Evolutionary conservation across 2,329 filamentous ascomycete genomes (phyloP).

Genomic region (Remersonia thermophila): DNA sequence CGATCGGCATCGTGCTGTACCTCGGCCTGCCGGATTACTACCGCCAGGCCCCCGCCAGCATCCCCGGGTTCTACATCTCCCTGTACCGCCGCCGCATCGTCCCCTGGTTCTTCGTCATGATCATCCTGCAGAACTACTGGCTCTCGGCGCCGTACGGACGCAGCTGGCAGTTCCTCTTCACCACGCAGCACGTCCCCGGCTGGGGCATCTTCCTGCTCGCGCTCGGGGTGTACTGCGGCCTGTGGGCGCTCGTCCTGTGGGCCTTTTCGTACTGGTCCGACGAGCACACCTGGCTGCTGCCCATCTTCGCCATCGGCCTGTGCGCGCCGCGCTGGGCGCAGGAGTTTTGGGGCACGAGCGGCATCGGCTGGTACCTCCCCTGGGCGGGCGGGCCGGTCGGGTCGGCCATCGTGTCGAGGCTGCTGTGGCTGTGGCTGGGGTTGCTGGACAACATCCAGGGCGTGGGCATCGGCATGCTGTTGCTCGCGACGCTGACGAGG

Average conservation of each 20-base stretch:
- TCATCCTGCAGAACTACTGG: conserved; percentile 56
- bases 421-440: conserved; percentile 56
- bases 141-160: conserved; percentile 53
- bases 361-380: conserved; percentile 48
- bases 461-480: conserved; percentile 55
- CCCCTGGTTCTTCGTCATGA: conserved; percentile 53
- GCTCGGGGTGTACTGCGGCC: conserved; percentile 37
- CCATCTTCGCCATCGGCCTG: conserved; percentile 54
- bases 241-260: conserved; percentile 43
- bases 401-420: conserved; percentile 42
- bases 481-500: conserved; percentile 51
- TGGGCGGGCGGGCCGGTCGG: conserved; percentile 45
- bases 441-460: conserved; percentile 53
- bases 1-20: conserved; percentile 41
- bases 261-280: conserved; percentile 43
- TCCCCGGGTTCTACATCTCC: conserved; percentile 53
- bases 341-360: conserved; percentile 52
- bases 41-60: conserved; percentile 48
- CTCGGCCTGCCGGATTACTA: conserved; percentile 56
- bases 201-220: conserved; percentile 48
- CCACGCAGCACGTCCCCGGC: conserved; percentile 38
- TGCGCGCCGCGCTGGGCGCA: conserved; percentile 55
- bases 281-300: conserved; percentile 53
- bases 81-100: conserved; percentile 51
- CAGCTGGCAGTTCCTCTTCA: conserved; percentile 55